These are phyloP conservation scores for Apiospora rasikravindrae DNA, from an alignment of 2,329 filamentous ascomycete species.

Conservation along the genomic window DNA sequence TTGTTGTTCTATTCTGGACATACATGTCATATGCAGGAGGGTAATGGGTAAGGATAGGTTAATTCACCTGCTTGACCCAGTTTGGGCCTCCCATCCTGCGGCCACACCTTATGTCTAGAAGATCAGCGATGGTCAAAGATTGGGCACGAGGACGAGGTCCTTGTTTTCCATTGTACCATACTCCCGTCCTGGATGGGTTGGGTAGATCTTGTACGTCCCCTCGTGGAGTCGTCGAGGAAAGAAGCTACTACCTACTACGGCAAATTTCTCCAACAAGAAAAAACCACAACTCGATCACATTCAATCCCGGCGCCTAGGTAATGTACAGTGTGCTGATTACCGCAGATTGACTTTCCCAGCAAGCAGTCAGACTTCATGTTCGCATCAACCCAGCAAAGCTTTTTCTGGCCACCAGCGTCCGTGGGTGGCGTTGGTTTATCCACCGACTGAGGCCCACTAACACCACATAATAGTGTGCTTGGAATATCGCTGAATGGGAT, in stretches of 20 bases:
- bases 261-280: neutral
- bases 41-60: neutral
- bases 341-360: neutral
- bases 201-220: neutral
- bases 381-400: neutral
- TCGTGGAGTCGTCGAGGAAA: neutral
- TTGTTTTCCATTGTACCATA: neutral
- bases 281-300: neutral
- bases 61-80: neutral
- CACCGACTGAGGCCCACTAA: neutral
- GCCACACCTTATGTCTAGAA: neutral
- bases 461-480: neutral
- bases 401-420: constrained; percentile 5
- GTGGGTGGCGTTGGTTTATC: constrained; percentile 5
- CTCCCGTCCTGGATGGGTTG: neutral
- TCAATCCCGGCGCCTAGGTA: too few species aligned
- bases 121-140: neutral
- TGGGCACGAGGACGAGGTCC: neutral
- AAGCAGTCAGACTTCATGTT: neutral
- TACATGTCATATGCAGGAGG: neutral
- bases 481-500: neutral
- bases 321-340: neutral
- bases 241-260: neutral
- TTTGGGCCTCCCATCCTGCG: neutral
- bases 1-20: neutral